These are phyloP conservation scores for Bipolaris bicolor DNA, from an alignment of 2,329 filamentous ascomycete species.

Conservation along the genomic window DNA sequence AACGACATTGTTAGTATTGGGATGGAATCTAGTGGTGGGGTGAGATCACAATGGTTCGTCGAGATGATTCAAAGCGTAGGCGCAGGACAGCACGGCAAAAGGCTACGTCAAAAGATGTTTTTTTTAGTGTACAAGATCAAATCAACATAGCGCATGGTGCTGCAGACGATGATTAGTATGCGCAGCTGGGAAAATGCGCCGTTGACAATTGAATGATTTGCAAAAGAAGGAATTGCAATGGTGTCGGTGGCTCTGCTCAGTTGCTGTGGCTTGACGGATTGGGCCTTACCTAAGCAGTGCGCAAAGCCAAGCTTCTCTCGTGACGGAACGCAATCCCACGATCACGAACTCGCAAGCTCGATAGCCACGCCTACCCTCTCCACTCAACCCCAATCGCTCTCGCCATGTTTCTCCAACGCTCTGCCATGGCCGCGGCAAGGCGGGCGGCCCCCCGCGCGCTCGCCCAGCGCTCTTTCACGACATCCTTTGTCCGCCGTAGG, in stretches of 20 bases:
- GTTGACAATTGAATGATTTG: conserved; percentile 12
- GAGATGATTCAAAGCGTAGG: not conserved
- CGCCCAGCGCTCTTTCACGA: conserved; percentile 55
- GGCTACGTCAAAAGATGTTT: not conserved
- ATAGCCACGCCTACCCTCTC: conserved; percentile 41
- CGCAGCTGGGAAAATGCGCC: not conserved
- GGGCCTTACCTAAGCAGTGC: conserved; percentile 22
- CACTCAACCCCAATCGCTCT: conserved; percentile 47
- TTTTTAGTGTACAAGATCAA: conserved; percentile 12
- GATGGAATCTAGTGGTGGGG: not conserved
- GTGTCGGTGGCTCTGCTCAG: conserved; percentile 5
- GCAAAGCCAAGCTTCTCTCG: conserved; percentile 29
- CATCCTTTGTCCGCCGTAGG: conserved; percentile 56
- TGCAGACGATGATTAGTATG: not conserved
- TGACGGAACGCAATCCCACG: conserved; percentile 36
- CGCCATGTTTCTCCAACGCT: conserved; percentile 58
- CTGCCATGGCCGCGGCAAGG: conserved; percentile 55
- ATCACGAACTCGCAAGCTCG: conserved; percentile 33
- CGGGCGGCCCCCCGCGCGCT: conserved; percentile 52
- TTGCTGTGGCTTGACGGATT: conserved; percentile 8
- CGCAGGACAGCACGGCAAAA: not conserved
- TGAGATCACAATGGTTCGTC: not conserved
- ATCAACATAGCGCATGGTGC: conserved; percentile 10
- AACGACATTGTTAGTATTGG: conserved; percentile 32
- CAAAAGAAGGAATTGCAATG: not conserved